Conservation (phyloP, 1,284 basidiomycete species). For the Ganoderma resinaceum region DNA sequence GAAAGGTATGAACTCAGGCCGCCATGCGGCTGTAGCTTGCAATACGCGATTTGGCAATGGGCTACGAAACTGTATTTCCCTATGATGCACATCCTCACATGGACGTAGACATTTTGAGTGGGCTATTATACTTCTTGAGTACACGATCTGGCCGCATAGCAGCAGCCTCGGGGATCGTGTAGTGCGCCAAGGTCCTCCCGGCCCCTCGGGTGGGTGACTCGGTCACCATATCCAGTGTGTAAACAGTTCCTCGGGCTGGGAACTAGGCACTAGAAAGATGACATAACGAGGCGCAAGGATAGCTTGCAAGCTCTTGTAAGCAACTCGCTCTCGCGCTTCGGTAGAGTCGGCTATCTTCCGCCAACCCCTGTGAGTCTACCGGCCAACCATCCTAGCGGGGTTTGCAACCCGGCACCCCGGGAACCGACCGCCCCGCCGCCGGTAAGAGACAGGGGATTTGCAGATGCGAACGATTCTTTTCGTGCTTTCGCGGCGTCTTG, state of each 20-base stretch:
- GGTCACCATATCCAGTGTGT: constrained; percentile 21
- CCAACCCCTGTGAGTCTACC: constrained; percentile 71
- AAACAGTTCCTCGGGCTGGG: constrained; percentile 21
- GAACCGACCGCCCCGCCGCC: constrained; percentile 61
- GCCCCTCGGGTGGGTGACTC: constrained; percentile 14
- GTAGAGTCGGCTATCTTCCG: constrained; percentile 46
- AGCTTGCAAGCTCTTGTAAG: constrained; percentile 6
- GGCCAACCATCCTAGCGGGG: constrained; percentile 83
- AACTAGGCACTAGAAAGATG: constrained; percentile 9
- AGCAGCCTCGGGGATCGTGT: not conserved
- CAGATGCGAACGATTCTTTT: constrained; percentile 76
- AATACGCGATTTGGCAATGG: not conserved
- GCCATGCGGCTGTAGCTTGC: not conserved
- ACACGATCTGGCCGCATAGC: constrained; percentile 7
- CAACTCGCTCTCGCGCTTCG: constrained; percentile 9
- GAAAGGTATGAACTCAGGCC: constrained; percentile 2
- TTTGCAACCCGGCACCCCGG: constrained; percentile 66
- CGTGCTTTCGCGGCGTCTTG: constrained; percentile 71
- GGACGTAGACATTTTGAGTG: constrained; percentile 7
- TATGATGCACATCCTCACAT: constrained; percentile 6
- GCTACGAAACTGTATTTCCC: not conserved
- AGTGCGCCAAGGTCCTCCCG: constrained; percentile 8
- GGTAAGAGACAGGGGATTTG: constrained; percentile 80
- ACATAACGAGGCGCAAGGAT: not conserved
- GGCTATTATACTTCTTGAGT: not conserved